Percentiles rank a stretch among this genome's conserved stretches.
Evolutionary conservation across 2,329 filamentous ascomycete species (phyloP).

Genomic region (Mollisiaceae sp.): DNA sequence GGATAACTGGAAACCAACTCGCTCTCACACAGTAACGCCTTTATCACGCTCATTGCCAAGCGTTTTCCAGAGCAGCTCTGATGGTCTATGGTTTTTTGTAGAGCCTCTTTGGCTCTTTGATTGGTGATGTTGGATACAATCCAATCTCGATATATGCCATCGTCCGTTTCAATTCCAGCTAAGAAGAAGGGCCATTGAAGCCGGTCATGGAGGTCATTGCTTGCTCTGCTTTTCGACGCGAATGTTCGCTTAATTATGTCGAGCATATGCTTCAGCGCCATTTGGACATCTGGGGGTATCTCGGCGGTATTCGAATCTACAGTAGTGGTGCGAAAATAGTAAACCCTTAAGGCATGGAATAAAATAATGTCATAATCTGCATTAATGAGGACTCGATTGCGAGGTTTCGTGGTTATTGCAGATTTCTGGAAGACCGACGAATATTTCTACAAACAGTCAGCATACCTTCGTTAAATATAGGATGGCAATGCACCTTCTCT

Average conservation of each 20-base stretch:
- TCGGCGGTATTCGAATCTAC: slow-evolving; percentile 1
- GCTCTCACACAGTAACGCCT: slow-evolving; percentile 10
- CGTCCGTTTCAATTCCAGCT: slow-evolving; percentile 18
- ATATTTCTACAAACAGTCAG: slow-evolving; percentile 14
- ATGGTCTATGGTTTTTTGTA: slow-evolving; percentile 13
- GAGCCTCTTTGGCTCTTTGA: slow-evolving; percentile 6
- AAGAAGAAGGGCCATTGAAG: slow-evolving; percentile 21
- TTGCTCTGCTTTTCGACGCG: slow-evolving; percentile 13
- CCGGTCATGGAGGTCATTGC: slow-evolving; percentile 18
- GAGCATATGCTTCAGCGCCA: slow-evolving; percentile 10
- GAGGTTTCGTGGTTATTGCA: slow-evolving; percentile 8
- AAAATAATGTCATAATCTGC: slow-evolving; percentile 18
- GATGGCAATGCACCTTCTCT: slow-evolving; percentile 11
- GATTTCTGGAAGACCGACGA: slow-evolving; percentile 19
- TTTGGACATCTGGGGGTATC: slow-evolving; percentile 9
- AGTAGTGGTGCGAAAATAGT: slow-evolving; percentile 15
- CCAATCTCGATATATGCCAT: slow-evolving; percentile 9
- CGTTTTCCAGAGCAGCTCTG: slow-evolving; percentile 10
- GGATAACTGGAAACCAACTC: background rate
- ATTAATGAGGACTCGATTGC: slow-evolving; percentile 14
- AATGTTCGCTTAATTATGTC: slow-evolving; percentile 13
- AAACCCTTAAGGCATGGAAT: slow-evolving; percentile 16
- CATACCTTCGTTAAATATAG: too few species aligned
- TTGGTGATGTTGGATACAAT: slow-evolving; percentile 11
- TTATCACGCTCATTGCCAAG: slow-evolving; percentile 10